Percentiles rank a stretch among this genome's conserved stretches.
These are phyloP conservation scores for Ogataea parapolymorpha DNA, from an alignment of 805 yeast genomes.

Conservation along the genomic window DNA sequence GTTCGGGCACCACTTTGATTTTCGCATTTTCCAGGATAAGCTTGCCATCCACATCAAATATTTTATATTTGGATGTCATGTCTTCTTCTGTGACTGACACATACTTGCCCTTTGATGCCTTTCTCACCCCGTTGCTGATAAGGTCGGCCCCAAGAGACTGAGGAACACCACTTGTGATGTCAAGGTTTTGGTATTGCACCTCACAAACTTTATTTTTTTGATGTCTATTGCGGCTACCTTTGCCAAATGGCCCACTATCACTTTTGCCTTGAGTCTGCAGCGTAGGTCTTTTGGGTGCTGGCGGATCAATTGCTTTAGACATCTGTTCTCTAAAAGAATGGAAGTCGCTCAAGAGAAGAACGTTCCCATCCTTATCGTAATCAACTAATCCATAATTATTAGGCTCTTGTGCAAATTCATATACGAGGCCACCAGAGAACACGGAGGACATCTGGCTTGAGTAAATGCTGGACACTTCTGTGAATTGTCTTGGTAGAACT, in stretches of 20 bases:
- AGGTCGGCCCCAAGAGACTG: slow-evolving; percentile 39
- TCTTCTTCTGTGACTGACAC: slow-evolving; percentile 44
- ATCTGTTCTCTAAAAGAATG: slow-evolving; percentile 43
- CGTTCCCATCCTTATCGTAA: slow-evolving; percentile 40
- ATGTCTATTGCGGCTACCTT: slow-evolving; percentile 18
- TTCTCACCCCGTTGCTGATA: slow-evolving; percentile 48
- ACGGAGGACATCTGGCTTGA: slow-evolving; percentile 69
- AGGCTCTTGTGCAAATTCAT: slow-evolving; percentile 75
- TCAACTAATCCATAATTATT: slow-evolving; percentile 77
- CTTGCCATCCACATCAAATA: slow-evolving; percentile 44
- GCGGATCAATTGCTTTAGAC: slow-evolving; percentile 31
- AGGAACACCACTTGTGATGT: slow-evolving; percentile 44
- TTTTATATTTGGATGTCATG: slow-evolving; percentile 39
- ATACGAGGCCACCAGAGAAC: slow-evolving; percentile 83
- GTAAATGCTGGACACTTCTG: slow-evolving; percentile 68
- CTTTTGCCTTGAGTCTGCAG: slow-evolving; percentile 13
- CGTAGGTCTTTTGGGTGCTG: slow-evolving; percentile 21
- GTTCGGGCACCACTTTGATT: slow-evolving; percentile 29
- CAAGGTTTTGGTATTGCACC: slow-evolving; percentile 40
- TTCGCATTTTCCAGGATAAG: slow-evolving; percentile 18
- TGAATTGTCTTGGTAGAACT: slow-evolving; percentile 73
- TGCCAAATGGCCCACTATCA: slow-evolving; percentile 19
- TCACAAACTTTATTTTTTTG: slow-evolving; percentile 32
- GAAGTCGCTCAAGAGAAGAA: slow-evolving; percentile 43
- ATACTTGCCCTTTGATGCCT: slow-evolving; percentile 44